Base-by-base conservation (phyloP, 768 basidiomycete species). In the Psilocybe azurescens region DNA sequence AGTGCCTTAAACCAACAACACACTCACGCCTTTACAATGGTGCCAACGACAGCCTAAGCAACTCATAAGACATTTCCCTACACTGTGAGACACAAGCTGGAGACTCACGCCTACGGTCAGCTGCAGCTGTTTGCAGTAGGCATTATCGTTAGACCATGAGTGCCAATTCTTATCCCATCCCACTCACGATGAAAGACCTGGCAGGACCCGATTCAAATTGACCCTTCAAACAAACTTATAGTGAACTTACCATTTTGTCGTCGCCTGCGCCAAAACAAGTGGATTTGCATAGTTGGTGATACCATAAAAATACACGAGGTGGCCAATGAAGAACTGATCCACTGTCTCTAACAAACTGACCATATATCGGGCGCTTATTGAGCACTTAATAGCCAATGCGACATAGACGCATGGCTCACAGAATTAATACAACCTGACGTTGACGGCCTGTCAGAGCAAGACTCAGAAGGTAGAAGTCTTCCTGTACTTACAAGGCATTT, bases 251-350 rank as follows among this genome's bases (percentile, higher is more conserved):
- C 86, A 87, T 36, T 78, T 76, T 13, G 75, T 82, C 46, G 71
- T 77, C 10, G 73, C 79, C 47, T 68, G 60, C 7, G 73, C 24
- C 7, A 86, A 73, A 0, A 73, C 78, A 8, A 61, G 0, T 1
- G 78, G 65, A 55, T 81, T 71, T 39, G 74, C 69, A 39, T 70
- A 84, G 59, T 82, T 82, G 29, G 77, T 75, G 59, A 90, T 75
- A 6, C 78, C 69, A 67, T 89, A 90, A 62, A 76, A 82, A 70
- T 89, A 90, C 44, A 83, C 73, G 18, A 81, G 70, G 64, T 89
- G 84, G 0, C 77, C 84, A 58, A 88, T 83, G 70, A 89, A 80
- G 6, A 68, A 74, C 68, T 89, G 85, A 63, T 89, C 86, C 1
- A 71, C 71, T 0, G 82, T 79, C 68, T 85, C 84, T 49, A 89